Conservation (phyloP, 108 stramenopile genomes). For the Cyclostephanos invisitatus region DNA sequence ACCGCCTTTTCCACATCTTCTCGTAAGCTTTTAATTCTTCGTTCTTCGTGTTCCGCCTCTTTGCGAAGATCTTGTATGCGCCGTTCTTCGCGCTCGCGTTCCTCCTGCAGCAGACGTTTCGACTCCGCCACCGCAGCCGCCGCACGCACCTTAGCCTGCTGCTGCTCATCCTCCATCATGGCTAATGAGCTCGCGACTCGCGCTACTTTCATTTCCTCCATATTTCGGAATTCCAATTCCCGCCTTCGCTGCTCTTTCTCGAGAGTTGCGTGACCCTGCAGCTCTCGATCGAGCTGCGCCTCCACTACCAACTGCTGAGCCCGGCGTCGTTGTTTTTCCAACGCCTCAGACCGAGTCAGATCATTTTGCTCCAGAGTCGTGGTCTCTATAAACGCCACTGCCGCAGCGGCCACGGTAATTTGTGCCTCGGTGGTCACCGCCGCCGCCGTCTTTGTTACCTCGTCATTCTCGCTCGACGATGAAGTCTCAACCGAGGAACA, state of each 20-base stretch:
- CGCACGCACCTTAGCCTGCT: background rate
- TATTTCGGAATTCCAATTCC: conserved; percentile 36
- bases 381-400: background rate
- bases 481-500: background rate
- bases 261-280: conserved; percentile 30
- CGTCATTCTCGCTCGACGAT: background rate
- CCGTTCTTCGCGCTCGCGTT: conserved; percentile 13
- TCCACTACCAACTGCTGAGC: conserved; percentile 18
- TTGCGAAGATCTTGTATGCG: conserved; percentile 1
- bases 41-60: conserved; percentile 6
- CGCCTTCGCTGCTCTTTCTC: conserved; percentile 38
- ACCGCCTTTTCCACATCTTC: conserved; percentile 17
- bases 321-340: conserved; percentile 17
- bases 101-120: conserved; percentile 17
- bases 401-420: conserved; percentile 5
- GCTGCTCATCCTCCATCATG: background rate
- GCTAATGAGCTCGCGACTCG: background rate
- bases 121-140: conserved; percentile 11
- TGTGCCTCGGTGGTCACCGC: conserved; percentile 14
- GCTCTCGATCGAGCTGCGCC: conserved; percentile 34
- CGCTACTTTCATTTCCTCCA: background rate
- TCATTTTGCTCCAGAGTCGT: background rate
- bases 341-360: background rate
- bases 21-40: background rate
- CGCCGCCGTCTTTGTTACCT: background rate